Base-by-base conservation (phyloP, 345 rosid genomes). In the Jatropha curcas region DNA sequence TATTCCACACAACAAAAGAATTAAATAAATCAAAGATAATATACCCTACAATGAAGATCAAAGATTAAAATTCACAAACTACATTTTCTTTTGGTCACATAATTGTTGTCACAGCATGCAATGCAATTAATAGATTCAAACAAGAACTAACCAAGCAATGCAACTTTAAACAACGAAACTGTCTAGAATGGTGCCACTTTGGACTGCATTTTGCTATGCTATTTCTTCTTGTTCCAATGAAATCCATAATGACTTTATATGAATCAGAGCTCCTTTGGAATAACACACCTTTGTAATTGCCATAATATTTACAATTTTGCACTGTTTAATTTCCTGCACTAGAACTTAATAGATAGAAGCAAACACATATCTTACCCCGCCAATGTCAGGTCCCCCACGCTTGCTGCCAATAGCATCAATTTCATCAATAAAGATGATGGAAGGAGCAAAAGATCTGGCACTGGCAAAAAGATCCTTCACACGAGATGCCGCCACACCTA, bases 361-460 rank as follows among this genome's bases (percentile, higher is more conserved):
- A 70, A 73, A 12, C 14, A n/a, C 0, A 25, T 9, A 67, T 63
- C 92, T 88, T 85, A 94, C 98, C 88, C 98, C 97, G 14, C 97
- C 97, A 71, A 94, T 88, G 84, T 94, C 97, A 27, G 98, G 98
- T 43, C 97, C 98, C 24, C 97, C 98, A 74, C 97, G 92, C 82
- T 92, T 94, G 86, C 98, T 87, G 45, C 97, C 98, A 72, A 94
- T 94, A 70, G 98, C 98, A 84, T 94, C 97, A 70, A 94, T 94
- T 85, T 94, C 98, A 80, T 94, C 98, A 58, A 94, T 92, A 73
- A 94, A 94, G 68, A 94, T 92, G 71, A 94, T 90, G 73, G 97
- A 92, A 76, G 98, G 98, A 19, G 97, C 87, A 84, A 81, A 90
- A 56, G 98, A 94, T 71, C 98, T 86, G 61, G 98, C 90, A 79